Evolutionary conservation across 495 filamentous ascomycete genomes (phyloP), one percentile per base, ranked within the genome.

Genomic region (Daldinia caldariorum): DNA sequence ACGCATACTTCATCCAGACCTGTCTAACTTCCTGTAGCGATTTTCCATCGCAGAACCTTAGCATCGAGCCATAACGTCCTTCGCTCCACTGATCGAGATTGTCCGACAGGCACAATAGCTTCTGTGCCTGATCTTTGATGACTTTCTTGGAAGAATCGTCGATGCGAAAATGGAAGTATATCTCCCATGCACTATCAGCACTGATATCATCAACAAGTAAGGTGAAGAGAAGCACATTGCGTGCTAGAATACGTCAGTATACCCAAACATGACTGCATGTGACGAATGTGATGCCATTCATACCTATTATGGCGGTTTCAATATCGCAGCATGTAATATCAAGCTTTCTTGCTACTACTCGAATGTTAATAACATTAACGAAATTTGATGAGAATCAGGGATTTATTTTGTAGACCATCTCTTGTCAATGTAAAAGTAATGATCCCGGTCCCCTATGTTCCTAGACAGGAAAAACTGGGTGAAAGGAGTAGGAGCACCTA

Each of bases 281-380:
- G 8, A 1, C 10, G 10, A 5, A 35, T 35, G 6, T 35, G 34
- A 0, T 18, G 14, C 13, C 55, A 12, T 54, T 41, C 63, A 49
- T 12, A 78, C 77, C 77, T 16, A 76, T 74, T 39, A 78, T 58
- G 1, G 63, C 68, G 8, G 55, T 32, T 12, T 77, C 70, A 16
- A 54, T 59, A 61, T 78, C 76, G 34, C 75, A 77, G 41, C 71
- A 76, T 1, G 78, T 79, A 32, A 78, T 67, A 47, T 78, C 77
- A 26, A 79, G 57, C 6, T 66, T 71, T 58, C 73, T 63, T 5
- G 62, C 37, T 45, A 61, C 71, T 73, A 18, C 12, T 47, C 2
- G 16, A 43, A 6, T 49, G 37, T 71, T 31, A 71, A 45, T 41
- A 49, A 32, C 10, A 34, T 61, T 35, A 20, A 22, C 20, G 43